Evolutionary conservation across 257 asterid species (phyloP).

Genomic region (Jacaranda mimosifolia): DNA sequence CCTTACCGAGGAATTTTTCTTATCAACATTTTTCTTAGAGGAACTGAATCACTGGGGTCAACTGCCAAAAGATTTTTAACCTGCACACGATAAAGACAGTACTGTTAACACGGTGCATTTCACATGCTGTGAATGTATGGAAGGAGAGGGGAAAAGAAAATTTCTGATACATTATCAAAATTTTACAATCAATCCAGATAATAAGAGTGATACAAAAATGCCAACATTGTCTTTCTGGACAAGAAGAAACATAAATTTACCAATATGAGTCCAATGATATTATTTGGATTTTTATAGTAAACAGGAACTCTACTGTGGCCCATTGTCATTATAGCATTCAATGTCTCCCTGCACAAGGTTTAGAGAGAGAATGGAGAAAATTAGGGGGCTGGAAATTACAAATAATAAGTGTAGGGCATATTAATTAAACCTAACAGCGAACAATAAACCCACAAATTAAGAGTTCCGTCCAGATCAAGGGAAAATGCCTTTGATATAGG

Average conservation of each 20-base stretch:
- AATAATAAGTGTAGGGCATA: conserved; percentile 16
- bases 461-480: conserved; percentile 86
- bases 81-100: conserved; percentile 47
- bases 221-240: conserved; percentile 19
- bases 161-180: neutral
- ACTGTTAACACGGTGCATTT: no score
- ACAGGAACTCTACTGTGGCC: conserved; percentile 98
- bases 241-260: conserved; percentile 50
- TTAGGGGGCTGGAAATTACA: conserved; percentile 10
- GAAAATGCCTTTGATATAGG: conserved; percentile 96
- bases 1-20: conserved; percentile 91
- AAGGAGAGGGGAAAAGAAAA: no score
- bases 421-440: conserved; percentile 29
- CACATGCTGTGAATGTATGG: no score
- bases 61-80: conserved; percentile 95
- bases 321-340: conserved; percentile 93
- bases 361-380: conserved; percentile 6
- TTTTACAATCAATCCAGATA: conserved; percentile 11
- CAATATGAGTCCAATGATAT: conserved; percentile 93
- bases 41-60: conserved; percentile 83
- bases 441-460: conserved; percentile 80
- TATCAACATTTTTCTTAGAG: conserved; percentile 85
- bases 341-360: conserved; percentile 71
- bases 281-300: conserved; percentile 70
- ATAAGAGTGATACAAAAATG: conserved; percentile 11